A percentile compares a stretch with the other conserved stretches of the same genome.
phyloP scores from a whole-genome alignment of 805 yeast genomes.

The Saccharomycopsis schoenii region DNA sequence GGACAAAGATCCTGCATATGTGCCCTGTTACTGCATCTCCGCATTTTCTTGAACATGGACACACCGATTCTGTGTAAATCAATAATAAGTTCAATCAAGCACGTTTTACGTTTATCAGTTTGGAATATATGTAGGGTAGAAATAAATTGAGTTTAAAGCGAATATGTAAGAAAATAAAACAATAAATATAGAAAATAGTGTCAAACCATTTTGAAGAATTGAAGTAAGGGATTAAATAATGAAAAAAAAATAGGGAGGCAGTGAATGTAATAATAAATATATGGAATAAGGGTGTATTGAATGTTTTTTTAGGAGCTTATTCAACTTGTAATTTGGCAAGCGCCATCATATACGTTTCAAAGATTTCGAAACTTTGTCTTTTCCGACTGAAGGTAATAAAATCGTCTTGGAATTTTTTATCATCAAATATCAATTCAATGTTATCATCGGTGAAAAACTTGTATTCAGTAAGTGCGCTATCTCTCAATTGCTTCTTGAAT shows the following conservation, averaged over 20 bases:
- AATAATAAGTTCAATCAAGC: too few relatives aligned
- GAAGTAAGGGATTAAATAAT: not conserved
- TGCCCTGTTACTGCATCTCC: not conserved
- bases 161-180: not conserved
- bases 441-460: slow-evolving; percentile 15
- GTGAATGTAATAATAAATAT: not conserved
- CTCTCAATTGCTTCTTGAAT: slow-evolving; percentile 10
- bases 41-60: not conserved
- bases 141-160: not conserved
- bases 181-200: not conserved
- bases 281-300: not conserved
- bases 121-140: not conserved
- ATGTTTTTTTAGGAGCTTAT: not conserved
- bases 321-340: slow-evolving; percentile 13
- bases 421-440: slow-evolving; percentile 16
- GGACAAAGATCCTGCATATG: not conserved
- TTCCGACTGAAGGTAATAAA: slow-evolving; percentile 13
- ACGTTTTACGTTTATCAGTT: not conserved
- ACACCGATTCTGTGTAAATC: too few relatives aligned
- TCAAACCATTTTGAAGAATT: not conserved
- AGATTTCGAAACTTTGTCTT: slow-evolving; percentile 17
- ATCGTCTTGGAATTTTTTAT: slow-evolving; percentile 16
- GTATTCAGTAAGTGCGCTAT: slow-evolving; percentile 15
- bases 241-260: not conserved
- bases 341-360: slow-evolving; percentile 18